Evolutionary conservation across 176 grass and related monocot genomes (phyloP), one percentile per base, ranked within the genome.

Genomic region (Bothriochloa decipiens): DNA sequence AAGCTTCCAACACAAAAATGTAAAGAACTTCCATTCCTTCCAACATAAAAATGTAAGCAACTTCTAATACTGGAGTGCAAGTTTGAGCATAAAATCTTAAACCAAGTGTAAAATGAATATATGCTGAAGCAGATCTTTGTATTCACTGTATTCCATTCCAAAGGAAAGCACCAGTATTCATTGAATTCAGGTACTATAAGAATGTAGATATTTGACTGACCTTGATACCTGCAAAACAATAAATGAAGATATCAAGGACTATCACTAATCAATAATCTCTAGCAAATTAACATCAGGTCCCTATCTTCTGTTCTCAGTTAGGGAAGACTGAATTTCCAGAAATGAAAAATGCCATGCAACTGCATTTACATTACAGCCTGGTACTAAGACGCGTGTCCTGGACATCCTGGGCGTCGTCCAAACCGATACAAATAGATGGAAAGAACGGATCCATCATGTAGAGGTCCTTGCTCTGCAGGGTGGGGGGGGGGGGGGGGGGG

Each of bases 151-250:
- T 52, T 79, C 74, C 28, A 72, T 45, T 78, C 50, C 14, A 10
- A 87, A 90, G 22, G 47, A 79, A 89, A 90, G 84, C 42, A 86
- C 45, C 37, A 86, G 32, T 82, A 87, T 76, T 36, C 35, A 36
- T 22, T 87, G 84, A 55, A 89, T 86, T 67, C 23, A 66, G 40
- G 23, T 36, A 36, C 5, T 50, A 60, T 50, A 50, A 75, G 33
- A 68, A 72, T 25, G 15, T 74, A 47, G 41, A 92, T 81, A 66
- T 63, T 77, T 47, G 22, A 75, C 95, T 92, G 65, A 98, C 95
- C 92, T 98, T 95, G 95, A 83, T 86, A 84, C 87, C 95, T 98
- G 95, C 84, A 95, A 83, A 16, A 86, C 40, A 57, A 26, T 62
- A 66, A 10, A 60, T 61, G 5, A 58, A 80, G 76, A 85, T 28